A percentile compares a stretch with the other conserved stretches of the same genome.
Evolutionary conservation across 1,139 yeast species (phyloP).

Genomic region (Lodderomyces theae): DNA sequence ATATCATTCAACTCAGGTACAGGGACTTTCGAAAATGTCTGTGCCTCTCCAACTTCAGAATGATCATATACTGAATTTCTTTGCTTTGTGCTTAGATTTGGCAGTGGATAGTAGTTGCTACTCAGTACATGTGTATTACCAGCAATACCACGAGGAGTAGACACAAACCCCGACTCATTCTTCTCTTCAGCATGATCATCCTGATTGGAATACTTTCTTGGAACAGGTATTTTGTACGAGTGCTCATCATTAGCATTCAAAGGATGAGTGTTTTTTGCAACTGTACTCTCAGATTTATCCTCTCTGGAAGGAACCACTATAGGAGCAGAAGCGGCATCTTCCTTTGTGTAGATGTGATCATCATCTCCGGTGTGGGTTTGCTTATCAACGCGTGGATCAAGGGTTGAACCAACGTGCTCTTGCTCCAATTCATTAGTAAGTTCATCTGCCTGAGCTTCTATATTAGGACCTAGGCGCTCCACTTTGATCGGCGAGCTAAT

Average conservation of each 20-base stretch:
- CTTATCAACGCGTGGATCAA: background rate
- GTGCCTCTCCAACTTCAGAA: background rate
- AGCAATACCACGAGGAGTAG: background rate
- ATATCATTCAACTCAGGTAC: conserved; percentile 11
- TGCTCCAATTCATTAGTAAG: background rate
- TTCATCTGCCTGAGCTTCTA: conserved; percentile 2
- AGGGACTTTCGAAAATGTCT: conserved; percentile 3
- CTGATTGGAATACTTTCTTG: conserved; percentile 6
- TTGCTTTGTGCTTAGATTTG: conserved; percentile 1
- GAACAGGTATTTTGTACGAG: conserved; percentile 7
- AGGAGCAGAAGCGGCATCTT: conserved; percentile 3
- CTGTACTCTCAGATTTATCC: background rate
- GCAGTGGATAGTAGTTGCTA: conserved; percentile 5
- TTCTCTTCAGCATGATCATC: background rate
- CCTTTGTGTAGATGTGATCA: background rate
- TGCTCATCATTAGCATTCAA: conserved; percentile 3
- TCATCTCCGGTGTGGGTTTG: background rate
- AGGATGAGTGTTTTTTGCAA: background rate
- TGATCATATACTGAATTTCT: conserved; percentile 3
- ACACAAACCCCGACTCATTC: background rate
- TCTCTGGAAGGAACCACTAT: background rate
- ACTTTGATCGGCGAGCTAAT: background rate
- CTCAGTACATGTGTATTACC: background rate
- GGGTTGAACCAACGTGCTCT: background rate
- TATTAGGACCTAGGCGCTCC: background rate